Evolutionary conservation across 441 rosid species (phyloP).

Genomic region (Croton laevigatus): DNA sequence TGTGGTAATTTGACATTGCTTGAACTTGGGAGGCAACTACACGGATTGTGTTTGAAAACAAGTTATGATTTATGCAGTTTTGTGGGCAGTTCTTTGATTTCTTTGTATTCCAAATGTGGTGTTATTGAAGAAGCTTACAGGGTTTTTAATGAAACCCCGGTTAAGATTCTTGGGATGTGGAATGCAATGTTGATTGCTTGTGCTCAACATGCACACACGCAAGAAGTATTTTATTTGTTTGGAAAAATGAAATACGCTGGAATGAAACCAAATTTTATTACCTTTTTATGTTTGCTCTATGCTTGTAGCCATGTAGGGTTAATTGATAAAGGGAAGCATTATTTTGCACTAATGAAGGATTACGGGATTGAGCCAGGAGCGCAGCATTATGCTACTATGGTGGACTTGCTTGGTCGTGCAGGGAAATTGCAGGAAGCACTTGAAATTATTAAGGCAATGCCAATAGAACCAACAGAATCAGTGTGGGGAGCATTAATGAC

Average conservation of each 20-base stretch:
- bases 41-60: conserved; percentile 67
- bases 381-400: conserved; percentile 81
- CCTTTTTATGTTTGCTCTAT: conserved; percentile 65
- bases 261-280: conserved; percentile 74
- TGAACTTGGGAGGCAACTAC: conserved; percentile 83
- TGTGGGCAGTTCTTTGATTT: conserved; percentile 76
- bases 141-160: conserved; percentile 48
- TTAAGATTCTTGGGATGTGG: conserved; percentile 77
- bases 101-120: conserved; percentile 76
- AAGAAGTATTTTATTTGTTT: conserved; percentile 49
- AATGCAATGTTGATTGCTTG: conserved; percentile 84
- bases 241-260: conserved; percentile 49
- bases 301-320: conserved; percentile 88
- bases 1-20: conserved; percentile 67
- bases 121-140: conserved; percentile 56
- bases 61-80: conserved; percentile 62
- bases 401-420: conserved; percentile 80
- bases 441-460: conserved; percentile 49
- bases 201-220: conserved; percentile 64
- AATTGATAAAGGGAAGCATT: conserved; percentile 50
- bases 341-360: conserved; percentile 65
- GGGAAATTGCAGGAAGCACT: conserved; percentile 76
- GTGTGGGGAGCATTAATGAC: conserved; percentile 91
- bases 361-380: conserved; percentile 59
- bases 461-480: conserved; percentile 68